Evolutionary conservation across 805 yeast species (phyloP), one percentile per base, ranked within the genome.

Genomic region (Metschnikowia koreensis): DNA sequence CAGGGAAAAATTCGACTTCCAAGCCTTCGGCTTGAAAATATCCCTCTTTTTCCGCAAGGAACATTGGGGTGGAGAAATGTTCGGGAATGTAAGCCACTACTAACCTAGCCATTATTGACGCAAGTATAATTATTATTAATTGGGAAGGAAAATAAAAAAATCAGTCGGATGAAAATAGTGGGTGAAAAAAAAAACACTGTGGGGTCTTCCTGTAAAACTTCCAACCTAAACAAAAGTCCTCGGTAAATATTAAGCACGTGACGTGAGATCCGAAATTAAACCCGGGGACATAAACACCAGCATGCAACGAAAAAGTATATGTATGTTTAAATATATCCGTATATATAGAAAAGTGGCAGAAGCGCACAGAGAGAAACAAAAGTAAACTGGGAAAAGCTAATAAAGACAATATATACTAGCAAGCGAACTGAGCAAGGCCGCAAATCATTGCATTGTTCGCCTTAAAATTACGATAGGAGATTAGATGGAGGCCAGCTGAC

Each of bases 81-180:
- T 91, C 97, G 2, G 97, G 97, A 47, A 91, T 83, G 69, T 81
- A 87, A 2, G 97, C 97, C 29, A 91, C 87, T 62, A 67, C 81
- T 26, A 60, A 52, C 29, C 52, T 56, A 7, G 52, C 13, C 51
- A 48, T 48, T 33, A 1, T 47, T 16, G 10, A 22, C 2, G 22
- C 22, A 22, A 29, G 27, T 11, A 10, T 41, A 15, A 9, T 42
- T 42, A 5, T 31, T 27, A 27, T 27, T 13, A 31, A 31, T 31
- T 31, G 34, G 6, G 34, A 31, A 31, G 13, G 34, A 6, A 31
- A 9, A 31, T 6, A 31, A 31, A 31, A 31, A 31, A 10, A 31
- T 3, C 3, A 31, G 13, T 31, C 10, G 13, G 13, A 31, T 31
- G 34, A 31, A 31, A 31, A 22, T 22, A 22, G 22, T 4, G 22